A percentile compares a stretch with the other conserved stretches of the same genome.
phyloP scores from a whole-genome alignment of 73 alveolate genomes.

The Paramecium pentaurelia region DNA sequence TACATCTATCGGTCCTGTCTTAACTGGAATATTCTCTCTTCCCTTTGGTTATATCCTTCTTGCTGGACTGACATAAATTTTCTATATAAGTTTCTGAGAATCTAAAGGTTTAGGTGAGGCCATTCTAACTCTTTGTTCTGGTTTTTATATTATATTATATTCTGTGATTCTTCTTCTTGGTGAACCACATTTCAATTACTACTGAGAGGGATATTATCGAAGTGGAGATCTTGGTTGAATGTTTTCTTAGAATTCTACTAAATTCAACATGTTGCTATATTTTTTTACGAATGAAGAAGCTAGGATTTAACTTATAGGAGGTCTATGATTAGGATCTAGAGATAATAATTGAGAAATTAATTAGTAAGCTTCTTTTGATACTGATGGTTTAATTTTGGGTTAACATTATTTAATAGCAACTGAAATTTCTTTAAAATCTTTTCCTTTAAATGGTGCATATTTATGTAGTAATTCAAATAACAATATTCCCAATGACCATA shows the following conservation, averaged over 20 bases:
- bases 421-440: constrained; percentile 64
- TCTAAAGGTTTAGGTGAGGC: neutral
- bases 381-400: constrained; percentile 64
- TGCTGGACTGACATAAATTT: constrained; percentile 29
- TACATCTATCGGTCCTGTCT: constrained; percentile 46
- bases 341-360: constrained; percentile 74
- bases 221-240: neutral
- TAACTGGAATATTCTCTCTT: neutral
- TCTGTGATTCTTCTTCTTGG: constrained; percentile 42
- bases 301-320: constrained; percentile 77
- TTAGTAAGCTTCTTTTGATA: constrained; percentile 79
- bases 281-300: constrained; percentile 85
- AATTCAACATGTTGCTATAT: neutral
- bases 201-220: neutral
- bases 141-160: neutral
- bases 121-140: constrained; percentile 3
- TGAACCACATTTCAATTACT: constrained; percentile 1
- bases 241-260: neutral
- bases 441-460: constrained; percentile 80
- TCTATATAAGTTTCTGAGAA: neutral
- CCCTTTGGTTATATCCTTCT: constrained; percentile 32
- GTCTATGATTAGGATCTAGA: constrained; percentile 83
- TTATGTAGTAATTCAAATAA: constrained; percentile 91
- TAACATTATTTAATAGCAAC: constrained; percentile 62
- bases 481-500: constrained; percentile 92